These are phyloP conservation scores for Hevea brasiliensis DNA, from an alignment of 345 rosid genomes.

Conservation along the genomic window DNA sequence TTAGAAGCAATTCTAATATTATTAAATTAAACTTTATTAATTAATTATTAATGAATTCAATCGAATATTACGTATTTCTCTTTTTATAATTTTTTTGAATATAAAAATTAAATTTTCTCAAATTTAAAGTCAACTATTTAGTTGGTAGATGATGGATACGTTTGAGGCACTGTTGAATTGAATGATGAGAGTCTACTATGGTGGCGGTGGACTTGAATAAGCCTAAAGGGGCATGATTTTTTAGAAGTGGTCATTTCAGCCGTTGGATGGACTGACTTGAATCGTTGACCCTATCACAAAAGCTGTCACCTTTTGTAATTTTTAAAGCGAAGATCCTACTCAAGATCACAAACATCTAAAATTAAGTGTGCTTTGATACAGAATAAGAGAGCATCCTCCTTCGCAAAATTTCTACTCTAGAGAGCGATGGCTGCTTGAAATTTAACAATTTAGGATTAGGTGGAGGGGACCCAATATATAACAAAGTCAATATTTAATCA, in stretches of 20 bases:
- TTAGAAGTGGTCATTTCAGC: too few species aligned
- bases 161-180: neutral
- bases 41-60: too few species aligned
- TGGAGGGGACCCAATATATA: conserved; percentile 10
- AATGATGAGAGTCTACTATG: neutral
- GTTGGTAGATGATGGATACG: neutral
- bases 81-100: too few species aligned
- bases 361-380: neutral
- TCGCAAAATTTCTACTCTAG: conserved; percentile 7
- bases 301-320: neutral
- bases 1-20: too few species aligned
- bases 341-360: neutral
- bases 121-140: neutral
- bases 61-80: too few species aligned
- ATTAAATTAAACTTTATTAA: too few species aligned
- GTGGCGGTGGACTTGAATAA: too few species aligned
- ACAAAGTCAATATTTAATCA: neutral
- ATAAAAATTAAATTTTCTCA: too few species aligned
- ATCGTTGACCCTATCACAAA: neutral
- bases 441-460: neutral
- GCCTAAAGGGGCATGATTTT: too few species aligned
- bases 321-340: neutral
- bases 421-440: neutral
- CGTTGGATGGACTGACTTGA: too few species aligned
- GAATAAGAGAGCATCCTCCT: neutral